Percentiles rank a stretch among this genome's conserved stretches.
These are phyloP conservation scores for Aspergillus flavus DNA, from an alignment of 2,329 filamentous ascomycete genomes.

Conservation along the genomic window DNA sequence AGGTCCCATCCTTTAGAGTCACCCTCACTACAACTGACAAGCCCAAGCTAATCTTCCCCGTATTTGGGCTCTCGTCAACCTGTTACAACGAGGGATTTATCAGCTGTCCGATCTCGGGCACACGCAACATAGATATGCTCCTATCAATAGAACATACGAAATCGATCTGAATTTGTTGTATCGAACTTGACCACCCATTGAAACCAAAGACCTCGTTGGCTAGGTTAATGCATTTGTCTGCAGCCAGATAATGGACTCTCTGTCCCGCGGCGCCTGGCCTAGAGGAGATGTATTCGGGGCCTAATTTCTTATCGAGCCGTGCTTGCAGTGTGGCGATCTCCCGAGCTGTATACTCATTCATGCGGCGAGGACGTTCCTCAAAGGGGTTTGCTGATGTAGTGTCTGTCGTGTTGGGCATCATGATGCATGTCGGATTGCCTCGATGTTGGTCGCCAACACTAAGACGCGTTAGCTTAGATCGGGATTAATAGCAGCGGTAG, in stretches of 20 bases:
- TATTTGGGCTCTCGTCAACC: conserved; percentile 79
- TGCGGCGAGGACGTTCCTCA: conserved; percentile 67
- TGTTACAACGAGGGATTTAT: conserved; percentile 27
- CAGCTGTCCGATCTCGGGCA: neutral
- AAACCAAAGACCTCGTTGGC: conserved; percentile 96
- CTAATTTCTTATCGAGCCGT: conserved; percentile 87
- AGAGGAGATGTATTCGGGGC: conserved; percentile 92
- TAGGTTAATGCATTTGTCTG: conserved; percentile 93
- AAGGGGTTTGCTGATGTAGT: conserved; percentile 70
- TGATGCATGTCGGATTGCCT: conserved; percentile 43
- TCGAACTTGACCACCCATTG: conserved; percentile 96
- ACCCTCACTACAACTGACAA: conserved; percentile 89
- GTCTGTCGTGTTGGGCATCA: conserved; percentile 38
- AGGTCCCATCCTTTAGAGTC: conserved; percentile 90
- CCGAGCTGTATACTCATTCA: conserved; percentile 82
- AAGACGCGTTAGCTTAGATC: conserved; percentile 25
- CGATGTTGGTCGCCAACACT: conserved; percentile 73
- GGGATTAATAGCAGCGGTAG: conserved; percentile 6
- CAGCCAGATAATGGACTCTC: conserved; percentile 91
- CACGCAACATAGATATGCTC: too few species aligned
- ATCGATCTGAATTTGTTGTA: conserved; percentile 91
- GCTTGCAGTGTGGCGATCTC: conserved; percentile 87
- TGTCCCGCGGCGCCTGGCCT: conserved; percentile 79
- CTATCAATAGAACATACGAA: conserved; percentile 59
- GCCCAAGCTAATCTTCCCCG: conserved; percentile 78